phyloP scores from a whole-genome alignment of 441 rosid genomes.

The Hura crepitans region DNA sequence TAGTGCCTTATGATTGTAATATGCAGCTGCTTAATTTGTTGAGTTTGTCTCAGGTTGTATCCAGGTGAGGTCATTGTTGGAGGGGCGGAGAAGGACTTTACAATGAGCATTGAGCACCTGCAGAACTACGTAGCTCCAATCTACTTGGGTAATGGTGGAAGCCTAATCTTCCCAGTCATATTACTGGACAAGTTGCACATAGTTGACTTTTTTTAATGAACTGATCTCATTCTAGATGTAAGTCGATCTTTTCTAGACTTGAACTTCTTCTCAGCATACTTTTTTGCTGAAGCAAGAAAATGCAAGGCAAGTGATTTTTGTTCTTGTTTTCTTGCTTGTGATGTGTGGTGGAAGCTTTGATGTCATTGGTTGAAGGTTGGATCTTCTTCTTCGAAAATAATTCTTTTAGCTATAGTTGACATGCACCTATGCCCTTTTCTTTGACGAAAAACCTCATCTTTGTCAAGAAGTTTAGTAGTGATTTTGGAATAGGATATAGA shows the following conservation, averaged over 20 bases:
- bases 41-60: slow-evolving; percentile 20
- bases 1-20: not conserved
- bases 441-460: too few species aligned
- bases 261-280: not conserved
- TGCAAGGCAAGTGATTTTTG: not conserved
- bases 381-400: too few species aligned
- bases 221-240: not conserved
- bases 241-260: slow-evolving; percentile 1
- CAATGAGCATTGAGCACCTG: not conserved
- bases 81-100: slow-evolving; percentile 1
- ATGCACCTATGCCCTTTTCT: too few species aligned
- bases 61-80: slow-evolving; percentile 21
- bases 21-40: not conserved
- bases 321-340: not conserved
- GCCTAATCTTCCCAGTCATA: not conserved
- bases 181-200: slow-evolving; percentile 11
- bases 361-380: too few species aligned
- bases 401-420: too few species aligned
- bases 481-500: too few species aligned
- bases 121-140: not conserved
- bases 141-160: not conserved
- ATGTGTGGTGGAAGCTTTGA: too few species aligned
- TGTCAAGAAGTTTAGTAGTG: too few species aligned
- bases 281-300: not conserved
- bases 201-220: not conserved